Evolutionary conservation across 805 yeast genomes (phyloP).

Genomic region (Candida sphagnicola): DNA sequence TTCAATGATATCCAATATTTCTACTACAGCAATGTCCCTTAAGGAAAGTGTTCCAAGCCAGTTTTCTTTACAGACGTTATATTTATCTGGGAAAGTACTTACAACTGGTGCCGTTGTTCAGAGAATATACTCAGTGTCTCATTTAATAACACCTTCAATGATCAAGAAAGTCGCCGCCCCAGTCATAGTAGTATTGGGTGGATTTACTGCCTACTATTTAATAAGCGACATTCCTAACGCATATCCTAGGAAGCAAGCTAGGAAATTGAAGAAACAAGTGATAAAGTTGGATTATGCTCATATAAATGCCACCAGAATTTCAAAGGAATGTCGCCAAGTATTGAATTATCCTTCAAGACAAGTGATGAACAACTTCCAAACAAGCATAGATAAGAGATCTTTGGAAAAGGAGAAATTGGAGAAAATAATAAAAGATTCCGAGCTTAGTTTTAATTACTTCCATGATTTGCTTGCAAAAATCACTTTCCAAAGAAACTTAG

Average conservation of each 20-base stretch:
- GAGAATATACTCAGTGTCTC: slow-evolving; percentile 31
- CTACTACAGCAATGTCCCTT: slow-evolving; percentile 26
- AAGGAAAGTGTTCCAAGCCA: slow-evolving; percentile 33
- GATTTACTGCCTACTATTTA: slow-evolving; percentile 57
- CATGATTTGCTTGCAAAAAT: slow-evolving; percentile 44
- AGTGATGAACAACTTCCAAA: slow-evolving; percentile 66
- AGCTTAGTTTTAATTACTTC: slow-evolving; percentile 54
- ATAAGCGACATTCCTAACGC: slow-evolving; percentile 85
- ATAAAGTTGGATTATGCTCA: slow-evolving; percentile 73
- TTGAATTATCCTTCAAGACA: slow-evolving; percentile 79
- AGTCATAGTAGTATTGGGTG: slow-evolving; percentile 43
- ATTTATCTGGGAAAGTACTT: slow-evolving; percentile 35
- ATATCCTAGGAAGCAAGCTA: slow-evolving; percentile 76
- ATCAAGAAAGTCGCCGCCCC: slow-evolving; percentile 54
- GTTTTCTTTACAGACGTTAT: slow-evolving; percentile 37
- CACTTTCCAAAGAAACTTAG: slow-evolving; percentile 35
- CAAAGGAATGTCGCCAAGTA: slow-evolving; percentile 80
- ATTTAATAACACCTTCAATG: slow-evolving; percentile 33
- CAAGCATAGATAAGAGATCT: slow-evolving; percentile 57
- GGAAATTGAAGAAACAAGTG: slow-evolving; percentile 62
- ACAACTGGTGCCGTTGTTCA: slow-evolving; percentile 41
- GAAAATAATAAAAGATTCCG: slow-evolving; percentile 50
- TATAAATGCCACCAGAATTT: slow-evolving; percentile 68
- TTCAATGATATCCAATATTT: slow-evolving; percentile 23
- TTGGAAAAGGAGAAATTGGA: slow-evolving; percentile 55